Conservation (phyloP, 306 rosid species). For the Acacia confusa region DNA sequence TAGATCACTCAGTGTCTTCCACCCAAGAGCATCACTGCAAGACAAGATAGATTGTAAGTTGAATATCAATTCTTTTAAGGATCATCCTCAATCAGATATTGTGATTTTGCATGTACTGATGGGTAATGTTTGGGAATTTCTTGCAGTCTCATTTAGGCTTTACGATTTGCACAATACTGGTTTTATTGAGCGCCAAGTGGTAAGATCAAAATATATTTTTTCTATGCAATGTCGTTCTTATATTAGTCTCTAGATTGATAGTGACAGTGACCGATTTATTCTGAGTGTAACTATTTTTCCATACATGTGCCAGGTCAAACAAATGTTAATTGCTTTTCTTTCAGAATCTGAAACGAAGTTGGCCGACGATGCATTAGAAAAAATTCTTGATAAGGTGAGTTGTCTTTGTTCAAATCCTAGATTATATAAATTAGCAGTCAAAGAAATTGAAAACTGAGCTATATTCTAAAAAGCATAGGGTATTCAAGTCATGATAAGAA, state of each 20-base stretch:
- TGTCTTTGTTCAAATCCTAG: neutral
- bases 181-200: slow-evolving; percentile 85
- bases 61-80: neutral
- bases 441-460: neutral
- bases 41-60: slow-evolving; percentile 87
- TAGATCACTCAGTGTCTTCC: slow-evolving; percentile 87
- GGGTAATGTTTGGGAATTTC: neutral
- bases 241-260: neutral
- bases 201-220: slow-evolving; percentile 31
- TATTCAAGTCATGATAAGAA: neutral
- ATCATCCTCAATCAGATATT: neutral
- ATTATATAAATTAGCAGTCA: neutral
- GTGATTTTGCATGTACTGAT: neutral
- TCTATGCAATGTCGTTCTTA: neutral
- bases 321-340: slow-evolving; percentile 88
- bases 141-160: slow-evolving; percentile 82
- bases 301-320: slow-evolving; percentile 63
- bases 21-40: slow-evolving; percentile 66
- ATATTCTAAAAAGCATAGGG: neutral
- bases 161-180: slow-evolving; percentile 80
- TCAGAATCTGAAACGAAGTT: slow-evolving; percentile 81
- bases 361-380: slow-evolving; percentile 77
- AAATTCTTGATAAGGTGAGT: slow-evolving; percentile 73
- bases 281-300: neutral
- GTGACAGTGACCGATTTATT: neutral